Conservation (phyloP, 1,284 basidiomycete species). For the Ceratobasidium theobromae region DNA sequence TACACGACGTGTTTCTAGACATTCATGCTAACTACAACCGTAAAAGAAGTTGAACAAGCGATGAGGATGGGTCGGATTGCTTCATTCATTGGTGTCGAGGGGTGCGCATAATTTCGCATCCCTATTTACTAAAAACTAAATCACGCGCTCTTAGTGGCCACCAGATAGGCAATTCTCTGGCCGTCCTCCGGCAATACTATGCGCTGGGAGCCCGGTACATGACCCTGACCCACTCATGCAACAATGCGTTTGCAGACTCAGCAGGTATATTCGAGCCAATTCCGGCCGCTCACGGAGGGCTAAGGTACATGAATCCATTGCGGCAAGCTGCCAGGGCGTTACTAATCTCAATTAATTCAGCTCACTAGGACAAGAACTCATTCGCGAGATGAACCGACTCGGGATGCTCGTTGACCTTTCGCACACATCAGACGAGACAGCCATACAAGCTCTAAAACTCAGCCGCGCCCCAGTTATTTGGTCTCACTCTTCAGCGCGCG, state of each 20-base stretch:
- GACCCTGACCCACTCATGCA: slow-evolving; percentile 85
- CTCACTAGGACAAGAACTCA: slow-evolving; percentile 64
- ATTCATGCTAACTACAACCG: slow-evolving; percentile 63
- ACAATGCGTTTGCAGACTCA: slow-evolving; percentile 92
- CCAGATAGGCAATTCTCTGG: slow-evolving; percentile 86
- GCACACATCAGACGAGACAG: slow-evolving; percentile 84
- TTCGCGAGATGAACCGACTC: slow-evolving; percentile 88
- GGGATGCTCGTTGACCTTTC: slow-evolving; percentile 83
- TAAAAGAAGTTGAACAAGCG: slow-evolving; percentile 63
- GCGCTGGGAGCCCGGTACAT: slow-evolving; percentile 86
- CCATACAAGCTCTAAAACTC: slow-evolving; percentile 66
- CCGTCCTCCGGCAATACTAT: slow-evolving; percentile 75
- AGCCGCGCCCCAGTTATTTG: slow-evolving; percentile 83
- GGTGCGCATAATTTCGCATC: slow-evolving; percentile 52
- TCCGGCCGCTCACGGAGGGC: slow-evolving; percentile 62
- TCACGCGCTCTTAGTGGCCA: slow-evolving; percentile 59
- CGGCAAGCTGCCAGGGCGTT: not conserved
- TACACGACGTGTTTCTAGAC: slow-evolving; percentile 49
- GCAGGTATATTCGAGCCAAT: slow-evolving; percentile 60
- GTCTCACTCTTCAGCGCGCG: slow-evolving; percentile 80
- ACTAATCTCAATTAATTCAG: slow-evolving; percentile 44
- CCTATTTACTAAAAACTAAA: not conserved
- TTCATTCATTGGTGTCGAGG: slow-evolving; percentile 84
- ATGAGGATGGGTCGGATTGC: slow-evolving; percentile 76
- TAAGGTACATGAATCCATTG: slow-evolving; percentile 48